Conservation (phyloP, 2,329 filamentous ascomycete genomes). For the Ceratocystis diversiconidia region DNA sequence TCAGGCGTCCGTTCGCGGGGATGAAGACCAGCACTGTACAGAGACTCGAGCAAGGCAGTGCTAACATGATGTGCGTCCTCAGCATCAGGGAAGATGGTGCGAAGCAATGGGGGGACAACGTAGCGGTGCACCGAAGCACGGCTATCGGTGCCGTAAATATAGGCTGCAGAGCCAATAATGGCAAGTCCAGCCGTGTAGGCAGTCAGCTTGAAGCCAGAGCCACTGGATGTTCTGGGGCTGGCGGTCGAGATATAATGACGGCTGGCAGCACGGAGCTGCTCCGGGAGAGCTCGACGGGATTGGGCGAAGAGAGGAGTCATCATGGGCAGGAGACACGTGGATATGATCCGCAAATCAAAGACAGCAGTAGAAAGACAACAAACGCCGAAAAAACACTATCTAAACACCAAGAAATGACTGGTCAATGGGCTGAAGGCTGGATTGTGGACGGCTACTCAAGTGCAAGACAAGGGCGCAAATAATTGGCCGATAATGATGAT, state of each 20-base stretch:
- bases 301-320: slow-evolving; percentile 18
- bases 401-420: neutral
- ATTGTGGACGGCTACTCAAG: neutral
- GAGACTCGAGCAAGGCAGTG: slow-evolving; percentile 52
- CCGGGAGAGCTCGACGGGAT: slow-evolving; percentile 16
- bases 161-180: slow-evolving; percentile 34
- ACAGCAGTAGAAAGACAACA: neutral
- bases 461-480: slow-evolving; percentile 1
- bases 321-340: slow-evolving; percentile 16
- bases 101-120: slow-evolving; percentile 50
- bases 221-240: slow-evolving; percentile 20
- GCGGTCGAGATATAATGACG: slow-evolving; percentile 26
- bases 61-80: slow-evolving; percentile 86
- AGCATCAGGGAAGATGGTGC: slow-evolving; percentile 55
- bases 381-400: too few species aligned
- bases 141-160: slow-evolving; percentile 62
- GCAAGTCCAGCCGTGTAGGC: slow-evolving; percentile 30
- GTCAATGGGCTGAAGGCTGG: slow-evolving; percentile 13
- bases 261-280: slow-evolving; percentile 17
- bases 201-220: slow-evolving; percentile 26
- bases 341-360: neutral
- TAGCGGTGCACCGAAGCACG: slow-evolving; percentile 56
- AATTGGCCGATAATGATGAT: slow-evolving; percentile 1
- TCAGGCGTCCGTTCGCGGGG: slow-evolving; percentile 55
- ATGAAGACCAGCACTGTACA: slow-evolving; percentile 63